Evolutionary conservation across 2,329 filamentous ascomycete genomes (phyloP).

Genomic region (Beauveria asiatica): DNA sequence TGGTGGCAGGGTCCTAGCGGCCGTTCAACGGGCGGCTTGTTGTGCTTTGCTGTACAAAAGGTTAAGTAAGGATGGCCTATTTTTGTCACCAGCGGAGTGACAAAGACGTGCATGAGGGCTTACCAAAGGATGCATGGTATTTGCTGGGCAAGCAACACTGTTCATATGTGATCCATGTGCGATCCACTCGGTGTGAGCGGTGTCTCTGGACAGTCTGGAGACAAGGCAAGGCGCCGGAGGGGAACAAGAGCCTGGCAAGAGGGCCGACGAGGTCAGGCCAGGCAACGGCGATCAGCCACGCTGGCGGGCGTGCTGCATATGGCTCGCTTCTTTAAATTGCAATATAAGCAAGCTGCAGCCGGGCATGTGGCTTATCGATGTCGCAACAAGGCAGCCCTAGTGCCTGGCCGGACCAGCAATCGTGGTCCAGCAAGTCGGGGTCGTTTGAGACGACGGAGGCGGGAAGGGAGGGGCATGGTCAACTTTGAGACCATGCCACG

Average conservation of each 20-base stretch:
- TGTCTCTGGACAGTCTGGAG: background rate
- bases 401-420: background rate
- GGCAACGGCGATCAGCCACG: background rate
- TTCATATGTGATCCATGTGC: background rate
- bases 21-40: slow-evolving; percentile 3
- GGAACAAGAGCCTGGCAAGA: background rate
- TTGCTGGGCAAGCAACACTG: background rate
- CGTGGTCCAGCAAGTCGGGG: slow-evolving; percentile 4
- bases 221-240: background rate
- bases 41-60: background rate
- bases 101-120: slow-evolving; percentile 4
- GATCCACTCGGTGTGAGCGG: slow-evolving; percentile 1
- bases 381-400: background rate
- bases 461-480: background rate
- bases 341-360: slow-evolving; percentile 1
- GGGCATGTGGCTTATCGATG: background rate
- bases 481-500: background rate
- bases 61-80: background rate
- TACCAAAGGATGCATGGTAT: background rate
- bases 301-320: background rate
- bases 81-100: background rate
- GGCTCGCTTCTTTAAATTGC: background rate
- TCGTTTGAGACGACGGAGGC: background rate
- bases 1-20: background rate
- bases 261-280: background rate